Evolutionary conservation across 805 yeast species (phyloP).

Genomic region (Starmerella sp.): DNA sequence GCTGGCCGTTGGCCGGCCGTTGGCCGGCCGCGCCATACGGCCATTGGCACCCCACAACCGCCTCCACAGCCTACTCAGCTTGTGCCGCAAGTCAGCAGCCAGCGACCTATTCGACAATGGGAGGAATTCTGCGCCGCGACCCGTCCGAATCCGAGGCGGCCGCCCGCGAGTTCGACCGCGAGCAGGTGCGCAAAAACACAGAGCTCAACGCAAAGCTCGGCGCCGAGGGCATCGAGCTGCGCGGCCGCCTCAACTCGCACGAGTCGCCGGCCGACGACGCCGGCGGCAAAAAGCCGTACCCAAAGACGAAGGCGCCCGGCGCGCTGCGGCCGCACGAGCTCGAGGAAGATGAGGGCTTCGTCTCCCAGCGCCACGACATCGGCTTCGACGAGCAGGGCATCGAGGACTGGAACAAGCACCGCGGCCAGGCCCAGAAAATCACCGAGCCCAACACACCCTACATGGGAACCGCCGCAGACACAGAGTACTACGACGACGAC

Average conservation of each 20-base stretch:
- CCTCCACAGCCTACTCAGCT: not conserved
- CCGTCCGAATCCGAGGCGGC: not conserved
- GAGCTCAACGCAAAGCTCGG: conserved; percentile 47
- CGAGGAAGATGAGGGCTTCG: conserved; percentile 16
- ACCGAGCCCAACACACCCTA: conserved; percentile 26
- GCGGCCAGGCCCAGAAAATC: conserved; percentile 24
- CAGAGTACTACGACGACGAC: conserved; percentile 26
- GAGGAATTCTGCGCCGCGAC: conserved; percentile 11
- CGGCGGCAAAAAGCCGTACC: conserved; percentile 14
- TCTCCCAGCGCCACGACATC: conserved; percentile 8
- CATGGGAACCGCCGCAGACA: conserved; percentile 24
- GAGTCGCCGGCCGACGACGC: not conserved
- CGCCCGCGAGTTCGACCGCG: conserved; percentile 33
- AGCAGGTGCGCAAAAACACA: conserved; percentile 71
- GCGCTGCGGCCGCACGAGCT: conserved; percentile 12
- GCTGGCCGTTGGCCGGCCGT: too few species aligned
- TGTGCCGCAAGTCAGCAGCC: not conserved
- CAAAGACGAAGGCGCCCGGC: conserved; percentile 25
- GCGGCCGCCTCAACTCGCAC: not conserved
- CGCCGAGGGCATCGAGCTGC: conserved; percentile 17
- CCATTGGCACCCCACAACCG: not conserved
- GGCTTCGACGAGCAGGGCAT: conserved; percentile 22
- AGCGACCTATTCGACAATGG: not conserved
- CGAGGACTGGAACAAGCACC: conserved; percentile 19
- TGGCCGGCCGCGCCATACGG: not conserved